Percentiles rank a stretch among this genome's conserved stretches.
Evolutionary conservation across 306 rosid species (phyloP).

Genomic region (Parietaria judaica): DNA sequence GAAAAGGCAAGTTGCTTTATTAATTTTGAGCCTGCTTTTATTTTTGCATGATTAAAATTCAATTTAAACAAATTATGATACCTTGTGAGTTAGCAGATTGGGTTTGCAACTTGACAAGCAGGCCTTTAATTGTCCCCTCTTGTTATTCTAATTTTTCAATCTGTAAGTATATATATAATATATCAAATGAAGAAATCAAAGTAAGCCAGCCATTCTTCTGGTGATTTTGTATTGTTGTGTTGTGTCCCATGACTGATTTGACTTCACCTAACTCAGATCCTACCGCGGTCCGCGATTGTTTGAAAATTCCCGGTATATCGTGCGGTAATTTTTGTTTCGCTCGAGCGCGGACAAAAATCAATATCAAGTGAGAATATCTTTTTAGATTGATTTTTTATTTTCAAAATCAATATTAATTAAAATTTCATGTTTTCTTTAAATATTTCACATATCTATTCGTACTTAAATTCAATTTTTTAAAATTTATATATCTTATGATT

Average conservation of each 20-base stretch:
- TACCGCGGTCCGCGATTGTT: neutral
- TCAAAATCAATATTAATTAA: too few species aligned
- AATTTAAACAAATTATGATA: neutral
- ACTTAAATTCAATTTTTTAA: too few species aligned
- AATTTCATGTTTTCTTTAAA: too few species aligned
- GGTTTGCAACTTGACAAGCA: slow-evolving; percentile 41
- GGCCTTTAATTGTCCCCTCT: slow-evolving; percentile 17
- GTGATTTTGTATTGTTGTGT: neutral
- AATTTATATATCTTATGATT: too few species aligned
- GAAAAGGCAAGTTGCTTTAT: slow-evolving; percentile 31
- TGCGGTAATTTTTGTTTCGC: too few species aligned
- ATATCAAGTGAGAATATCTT: too few species aligned
- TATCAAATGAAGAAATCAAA: slow-evolving; percentile 11
- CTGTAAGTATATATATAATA: neutral
- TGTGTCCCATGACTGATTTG: slow-evolving; percentile 21
- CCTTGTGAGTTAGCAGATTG: slow-evolving; percentile 10
- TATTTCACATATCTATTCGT: too few species aligned
- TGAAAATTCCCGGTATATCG: too few species aligned
- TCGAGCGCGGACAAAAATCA: too few species aligned
- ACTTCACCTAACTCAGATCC: slow-evolving; percentile 4
- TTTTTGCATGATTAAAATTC: neutral
- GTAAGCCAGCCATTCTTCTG: slow-evolving; percentile 1
- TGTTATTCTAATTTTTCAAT: neutral
- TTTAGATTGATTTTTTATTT: too few species aligned
- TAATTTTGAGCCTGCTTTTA: slow-evolving; percentile 11